Percentiles rank a stretch among this genome's conserved stretches.
Conservation (phyloP, 2,329 filamentous ascomycete genomes). For the Cercospora sojina region DNA sequence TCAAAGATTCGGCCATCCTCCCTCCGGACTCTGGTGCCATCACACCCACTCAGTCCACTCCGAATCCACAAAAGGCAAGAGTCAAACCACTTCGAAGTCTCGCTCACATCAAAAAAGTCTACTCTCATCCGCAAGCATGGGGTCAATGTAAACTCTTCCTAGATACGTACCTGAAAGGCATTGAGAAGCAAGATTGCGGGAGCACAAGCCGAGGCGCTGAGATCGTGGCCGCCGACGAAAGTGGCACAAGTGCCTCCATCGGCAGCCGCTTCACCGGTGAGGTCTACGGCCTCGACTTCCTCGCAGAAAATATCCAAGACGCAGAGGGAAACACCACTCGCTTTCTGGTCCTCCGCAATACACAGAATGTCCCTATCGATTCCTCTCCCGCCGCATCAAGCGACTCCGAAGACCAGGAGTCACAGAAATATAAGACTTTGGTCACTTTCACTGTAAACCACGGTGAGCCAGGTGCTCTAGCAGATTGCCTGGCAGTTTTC, state of each 20-base stretch:
- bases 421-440: constrained; percentile 62
- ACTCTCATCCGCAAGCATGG: constrained; percentile 94
- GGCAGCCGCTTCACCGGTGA: constrained; percentile 72
- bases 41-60: constrained; percentile 48
- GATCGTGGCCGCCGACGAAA: constrained; percentile 60
- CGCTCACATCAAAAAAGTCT: constrained; percentile 68
- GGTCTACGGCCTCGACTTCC: constrained; percentile 64
- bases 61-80: constrained; percentile 48
- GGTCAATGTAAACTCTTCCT: constrained; percentile 84
- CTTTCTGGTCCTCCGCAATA: constrained; percentile 65
- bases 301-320: constrained; percentile 72
- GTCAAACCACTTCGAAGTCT: constrained; percentile 52
- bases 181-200: constrained; percentile 79
- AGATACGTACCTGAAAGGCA: constrained; percentile 63
- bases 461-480: constrained; percentile 74
- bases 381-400: constrained; percentile 53
- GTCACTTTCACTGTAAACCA: constrained; percentile 75
- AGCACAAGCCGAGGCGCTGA: constrained; percentile 85
- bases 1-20: neutral
- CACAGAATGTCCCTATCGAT: constrained; percentile 64
- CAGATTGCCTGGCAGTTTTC: constrained; percentile 77
- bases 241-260: constrained; percentile 67
- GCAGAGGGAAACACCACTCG: constrained; percentile 73
- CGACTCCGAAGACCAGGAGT: constrained; percentile 17
- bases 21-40: constrained; percentile 26